Percentiles rank a stretch among this genome's conserved stretches.
phyloP scores from a whole-genome alignment of 768 basidiomycete species.

The Russula compacta region DNA sequence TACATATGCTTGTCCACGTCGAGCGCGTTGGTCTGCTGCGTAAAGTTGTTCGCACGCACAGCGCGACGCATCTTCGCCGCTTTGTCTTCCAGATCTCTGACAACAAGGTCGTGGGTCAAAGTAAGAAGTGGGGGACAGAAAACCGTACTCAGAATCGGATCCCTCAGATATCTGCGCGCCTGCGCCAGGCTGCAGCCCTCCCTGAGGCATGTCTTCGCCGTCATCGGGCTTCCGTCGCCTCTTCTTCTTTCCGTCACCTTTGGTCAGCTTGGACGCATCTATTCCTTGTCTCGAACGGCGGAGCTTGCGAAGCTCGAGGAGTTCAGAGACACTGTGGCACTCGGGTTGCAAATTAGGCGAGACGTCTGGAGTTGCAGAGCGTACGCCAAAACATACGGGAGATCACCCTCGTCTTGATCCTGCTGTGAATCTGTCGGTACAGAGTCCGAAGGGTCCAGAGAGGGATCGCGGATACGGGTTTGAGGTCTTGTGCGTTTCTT shows the following conservation, averaged over 20 bases:
- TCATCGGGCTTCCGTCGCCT: conserved; percentile 44
- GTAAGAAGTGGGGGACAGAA: neutral
- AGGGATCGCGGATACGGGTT: conserved; percentile 43
- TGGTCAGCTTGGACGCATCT: conserved; percentile 73
- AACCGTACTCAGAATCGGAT: conserved; percentile 54
- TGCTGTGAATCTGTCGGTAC: conserved; percentile 21
- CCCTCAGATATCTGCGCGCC: conserved; percentile 30
- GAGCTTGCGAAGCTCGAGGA: conserved; percentile 76
- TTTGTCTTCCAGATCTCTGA: conserved; percentile 54
- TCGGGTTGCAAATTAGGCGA: conserved; percentile 10
- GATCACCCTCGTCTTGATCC: conserved; percentile 26
- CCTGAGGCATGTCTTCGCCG: conserved; percentile 35
- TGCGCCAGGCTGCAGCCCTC: conserved; percentile 49
- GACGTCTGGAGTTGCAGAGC: neutral
- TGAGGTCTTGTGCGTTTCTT: conserved; percentile 68
- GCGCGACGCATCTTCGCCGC: conserved; percentile 64
- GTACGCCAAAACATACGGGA: conserved; percentile 39
- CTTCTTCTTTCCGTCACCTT: conserved; percentile 73
- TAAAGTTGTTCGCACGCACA: conserved; percentile 87
- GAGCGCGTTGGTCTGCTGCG: conserved; percentile 89
- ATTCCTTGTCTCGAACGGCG: conserved; percentile 72
- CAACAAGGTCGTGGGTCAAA: neutral
- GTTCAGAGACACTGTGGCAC: conserved; percentile 56
- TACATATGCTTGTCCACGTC: conserved; percentile 99
- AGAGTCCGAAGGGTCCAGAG: conserved; percentile 29